phyloP scores from a whole-genome alignment of 2,329 filamentous ascomycete species.

The Cordyceps javanica region DNA sequence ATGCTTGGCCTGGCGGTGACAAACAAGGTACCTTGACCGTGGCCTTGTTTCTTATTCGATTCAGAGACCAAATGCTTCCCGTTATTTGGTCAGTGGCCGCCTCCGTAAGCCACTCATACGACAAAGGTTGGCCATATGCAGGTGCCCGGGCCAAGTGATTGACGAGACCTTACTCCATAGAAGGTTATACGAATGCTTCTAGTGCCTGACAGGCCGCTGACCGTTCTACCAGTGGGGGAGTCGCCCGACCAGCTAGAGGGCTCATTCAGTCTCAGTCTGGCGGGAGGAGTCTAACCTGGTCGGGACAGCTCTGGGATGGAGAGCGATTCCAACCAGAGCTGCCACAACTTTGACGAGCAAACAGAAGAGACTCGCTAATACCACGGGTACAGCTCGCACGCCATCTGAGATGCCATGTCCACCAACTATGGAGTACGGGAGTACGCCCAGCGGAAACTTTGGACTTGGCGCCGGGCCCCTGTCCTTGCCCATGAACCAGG shows the following conservation, averaged over 20 bases:
- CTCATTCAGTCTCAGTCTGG: neutral
- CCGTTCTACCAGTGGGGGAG: constrained; percentile 4
- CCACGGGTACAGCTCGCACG: neutral
- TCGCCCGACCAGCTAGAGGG: constrained; percentile 4
- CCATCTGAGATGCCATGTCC: neutral
- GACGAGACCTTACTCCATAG: neutral
- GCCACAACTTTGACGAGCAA: neutral
- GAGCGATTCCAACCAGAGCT: neutral
- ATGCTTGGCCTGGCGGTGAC: neutral
- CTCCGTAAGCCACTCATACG: neutral
- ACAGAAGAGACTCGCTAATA: neutral
- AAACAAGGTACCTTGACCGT: neutral
- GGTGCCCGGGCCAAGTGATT: neutral
- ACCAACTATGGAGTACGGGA: neutral
- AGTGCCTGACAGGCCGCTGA: constrained; percentile 2
- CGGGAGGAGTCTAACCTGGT: neutral
- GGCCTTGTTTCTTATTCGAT: neutral
- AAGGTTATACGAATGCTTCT: constrained; percentile 4
- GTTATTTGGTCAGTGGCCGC: neutral
- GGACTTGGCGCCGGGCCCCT: neutral
- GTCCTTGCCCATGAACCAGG: neutral
- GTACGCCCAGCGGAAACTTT: neutral
- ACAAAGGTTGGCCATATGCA: constrained; percentile 3
- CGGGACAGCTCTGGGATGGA: neutral
- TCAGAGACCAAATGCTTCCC: neutral